Base-by-base conservation (phyloP, 2,329 filamentous ascomycete genomes). In the Sclerotinia trifoliorum region DNA sequence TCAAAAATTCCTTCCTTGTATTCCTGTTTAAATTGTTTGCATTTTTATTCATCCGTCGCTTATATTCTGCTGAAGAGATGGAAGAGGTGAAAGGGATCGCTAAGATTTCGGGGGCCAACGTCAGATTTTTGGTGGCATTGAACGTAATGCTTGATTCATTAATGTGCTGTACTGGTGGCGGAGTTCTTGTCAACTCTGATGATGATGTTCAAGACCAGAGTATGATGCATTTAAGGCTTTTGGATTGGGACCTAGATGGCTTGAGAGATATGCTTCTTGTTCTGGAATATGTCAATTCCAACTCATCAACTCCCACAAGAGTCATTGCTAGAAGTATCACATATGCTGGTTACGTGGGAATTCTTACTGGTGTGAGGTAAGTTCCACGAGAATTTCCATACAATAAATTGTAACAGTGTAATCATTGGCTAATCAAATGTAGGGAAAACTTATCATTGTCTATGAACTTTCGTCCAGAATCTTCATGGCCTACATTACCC, bases 81-180 rank as follows among this genome's bases (percentile, higher is more conserved):
- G 80, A 83, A 56, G 88, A 90, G 75, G 77, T 91, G n/a, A 78
- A 76, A 4, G 88, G 88, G 0, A 87, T 90, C 48, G 81, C 82
- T 35, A 75, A 78, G 35, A 80, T 77, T 2, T 82, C 81, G 0
- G 83, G 81, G 0, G 79, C 90, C 4, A 80, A 84, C 1, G 79
- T 90, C 75, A 86, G 88, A 71, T 77, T 90, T 0, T 79, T 90
- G 0, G 83, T 90, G 3, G 83, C 83, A 3, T 83, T 89, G 72
- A 90, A 90, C 72, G 85, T 86, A 1, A 77, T 90, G 1, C 79
- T 90, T 1, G 88, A 91, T 73, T 78, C 85, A 6, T 79, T 90
- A 48, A 83, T 90, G 78, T 88, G 88, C 2, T 90, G 88, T 74
- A 90, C 88, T 1, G 88, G 85, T 70, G 85, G 85, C 29, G 85